A percentile compares a stretch with the other conserved stretches of the same genome.
Conservation (phyloP, 148 eudicot genomes). For the Selenicereus undatus region DNA sequence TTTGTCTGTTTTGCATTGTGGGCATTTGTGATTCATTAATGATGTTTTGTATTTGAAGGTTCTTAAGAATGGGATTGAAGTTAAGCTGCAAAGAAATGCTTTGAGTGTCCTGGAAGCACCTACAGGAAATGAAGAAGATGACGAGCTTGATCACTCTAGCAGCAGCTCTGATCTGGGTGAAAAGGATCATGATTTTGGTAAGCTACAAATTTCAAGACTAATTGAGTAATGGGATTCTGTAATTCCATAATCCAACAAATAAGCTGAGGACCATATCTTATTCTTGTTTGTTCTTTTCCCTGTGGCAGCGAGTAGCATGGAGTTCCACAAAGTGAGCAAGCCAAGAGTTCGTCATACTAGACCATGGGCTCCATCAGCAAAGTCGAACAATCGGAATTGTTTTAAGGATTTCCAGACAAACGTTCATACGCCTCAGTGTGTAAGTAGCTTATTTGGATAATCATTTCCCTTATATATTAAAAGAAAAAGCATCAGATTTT, state of each 20-base stretch:
- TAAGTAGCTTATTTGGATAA: slow-evolving; percentile 28
- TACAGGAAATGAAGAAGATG: slow-evolving; percentile 87
- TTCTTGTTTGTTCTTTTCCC: neutral
- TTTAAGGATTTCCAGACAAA: slow-evolving; percentile 53
- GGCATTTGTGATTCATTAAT: neutral
- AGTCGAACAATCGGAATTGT: slow-evolving; percentile 40
- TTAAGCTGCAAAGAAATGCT: slow-evolving; percentile 95
- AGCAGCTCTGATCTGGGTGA: slow-evolving; percentile 78
- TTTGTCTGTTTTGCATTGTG: neutral
- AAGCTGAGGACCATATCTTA: neutral
- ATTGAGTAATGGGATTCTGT: neutral
- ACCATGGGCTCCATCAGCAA: slow-evolving; percentile 67
- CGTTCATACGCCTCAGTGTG: slow-evolving; percentile 44
- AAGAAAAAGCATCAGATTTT: neutral
- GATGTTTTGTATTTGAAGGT: slow-evolving; percentile 44
- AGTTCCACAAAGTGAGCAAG: slow-evolving; percentile 71
- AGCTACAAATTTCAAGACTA: slow-evolving; percentile 21
- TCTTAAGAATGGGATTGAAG: slow-evolving; percentile 93
- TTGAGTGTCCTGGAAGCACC: slow-evolving; percentile 94
- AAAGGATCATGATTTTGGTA: slow-evolving; percentile 66
- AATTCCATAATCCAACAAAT: neutral
- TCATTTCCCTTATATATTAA: neutral
- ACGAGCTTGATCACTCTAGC: slow-evolving; percentile 66
- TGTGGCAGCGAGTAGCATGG: slow-evolving; percentile 45
- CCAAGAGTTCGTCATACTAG: slow-evolving; percentile 62